Base-by-base conservation (phyloP, 2,329 filamentous ascomycete genomes). In the Thielaviopsis ethacetica region DNA sequence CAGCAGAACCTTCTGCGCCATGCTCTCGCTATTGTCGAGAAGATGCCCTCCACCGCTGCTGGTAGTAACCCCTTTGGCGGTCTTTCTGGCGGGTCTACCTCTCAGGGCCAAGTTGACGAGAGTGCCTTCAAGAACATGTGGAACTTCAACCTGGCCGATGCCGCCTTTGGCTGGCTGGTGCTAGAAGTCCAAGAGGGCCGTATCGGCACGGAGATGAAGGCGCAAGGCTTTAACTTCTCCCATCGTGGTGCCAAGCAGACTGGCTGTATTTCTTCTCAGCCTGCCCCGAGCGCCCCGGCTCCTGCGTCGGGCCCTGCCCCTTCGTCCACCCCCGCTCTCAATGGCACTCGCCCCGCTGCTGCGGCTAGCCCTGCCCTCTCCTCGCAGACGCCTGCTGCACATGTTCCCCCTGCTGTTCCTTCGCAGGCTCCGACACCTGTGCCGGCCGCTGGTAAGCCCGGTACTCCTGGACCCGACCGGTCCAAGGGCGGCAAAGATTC, bases 81-180 rank as follows among this genome's bases (percentile, higher is more conserved):
- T 15, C 88, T 88, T 30, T 81, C 84, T 57, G 82, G 83, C 55
- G 86, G 85, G 47, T 83, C 83, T 56, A 75, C 79, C 57, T 80
- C 82, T 60, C 84, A 88, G 56, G 93, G 93, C 34, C 88, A 95
- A 67, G 90, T 98, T 19, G 93, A 98, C 63, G 93, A 98, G 76
- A 96, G 91, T 67, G 93, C 93, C 1, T 98, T 98, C 80, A 98
- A 98, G 77, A 98, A 98, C 71, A 97, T 97, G 93, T 98, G 93
- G 93, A 98, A 98, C 72, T 98, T 98, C 75, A 97, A 97, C 71
- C 73, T 98, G 64, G 93, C 93, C 30, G 93, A 98, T 75, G 93
- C 93, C 59, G 91, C 93, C 21, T 98, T 97, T 70, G 93, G 93
- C 62, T 98, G 90, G 78, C 78, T 98, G 56, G 90, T 97, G 17